Evolutionary conservation across 192 early-diverging fungal species (phyloP), one percentile per base, ranked within the genome.

Genomic region (Coemansia sp.): DNA sequence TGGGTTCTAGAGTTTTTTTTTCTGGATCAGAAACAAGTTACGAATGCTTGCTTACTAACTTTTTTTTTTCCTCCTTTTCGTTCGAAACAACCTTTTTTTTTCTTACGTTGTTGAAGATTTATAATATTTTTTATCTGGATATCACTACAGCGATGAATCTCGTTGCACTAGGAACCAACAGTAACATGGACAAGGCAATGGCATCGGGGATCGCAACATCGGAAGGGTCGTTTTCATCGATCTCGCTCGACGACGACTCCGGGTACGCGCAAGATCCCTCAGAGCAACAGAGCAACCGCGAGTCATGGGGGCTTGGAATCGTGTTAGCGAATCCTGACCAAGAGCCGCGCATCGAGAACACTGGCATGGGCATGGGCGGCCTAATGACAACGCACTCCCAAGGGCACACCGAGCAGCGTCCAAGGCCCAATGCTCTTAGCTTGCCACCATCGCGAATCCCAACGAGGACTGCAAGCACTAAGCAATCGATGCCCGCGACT

Each of bases 281-380:
- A 23, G 43, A 40, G 9, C 45, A 62, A 45, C 41, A 49, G 8
- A 34, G 14, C 60, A 56, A 63, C 36, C 38, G 71, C 5, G 42
- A 56, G 9, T 75, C 77, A 15, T 66, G 70, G 69, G 73, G 73
- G 1, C 63, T 80, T 23, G 77, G 77, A 15, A 80, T 80, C 22
- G 59, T 66, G 19, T 63, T 80, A 17, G 53, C 59, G 14, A 63
- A 66, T 23, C 69, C 48, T 46, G 6, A 19, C 22, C 36, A 35
- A 9, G 38, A 36, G 6, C 38, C 22, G 5, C 23, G 4, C 17
- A 43, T 25, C 41, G 20, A 40, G 20, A 40, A 23, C 17, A 9
- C 38, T 17, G 59, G 59, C 33, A 29, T 32, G 29, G 57, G 57
- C 45, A 50, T 41, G 62, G 62, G 2, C 17, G 55, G 55, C 2